Conservation (phyloP, 1,284 basidiomycete genomes). For the Macrocybe sp. region DNA sequence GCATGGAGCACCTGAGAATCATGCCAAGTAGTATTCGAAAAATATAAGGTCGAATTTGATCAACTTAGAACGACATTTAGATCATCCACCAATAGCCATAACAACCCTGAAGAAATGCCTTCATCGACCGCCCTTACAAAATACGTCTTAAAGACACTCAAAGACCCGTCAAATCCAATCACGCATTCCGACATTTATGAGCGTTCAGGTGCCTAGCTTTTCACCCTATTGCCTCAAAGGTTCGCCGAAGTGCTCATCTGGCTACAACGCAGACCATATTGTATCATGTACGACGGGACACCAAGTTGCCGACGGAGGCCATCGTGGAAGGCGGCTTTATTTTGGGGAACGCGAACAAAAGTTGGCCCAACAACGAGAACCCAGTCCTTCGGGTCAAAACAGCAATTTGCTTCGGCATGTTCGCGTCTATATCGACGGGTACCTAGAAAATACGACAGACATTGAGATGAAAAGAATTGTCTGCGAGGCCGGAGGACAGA, state of each 20-base stretch:
- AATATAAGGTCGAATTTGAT: too few relatives aligned
- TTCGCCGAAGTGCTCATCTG: conserved; percentile 2
- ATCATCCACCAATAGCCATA: too few relatives aligned
- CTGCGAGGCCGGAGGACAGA: conserved; percentile 49
- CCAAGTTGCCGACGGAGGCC: conserved; percentile 52
- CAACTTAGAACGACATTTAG: too few relatives aligned
- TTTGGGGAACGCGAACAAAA: conserved; percentile 45
- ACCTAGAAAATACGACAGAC: conserved; percentile 63
- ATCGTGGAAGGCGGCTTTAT: conserved; percentile 24
- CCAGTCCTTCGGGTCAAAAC: conserved; percentile 13
- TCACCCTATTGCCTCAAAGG: background rate
- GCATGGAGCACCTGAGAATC: conserved; percentile 1
- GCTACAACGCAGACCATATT: conserved; percentile 42
- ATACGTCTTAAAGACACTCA: conserved; percentile 51
- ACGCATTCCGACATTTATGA: conserved; percentile 61
- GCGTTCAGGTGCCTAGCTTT: conserved; percentile 43
- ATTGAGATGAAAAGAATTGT: conserved; percentile 67
- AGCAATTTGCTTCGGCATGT: conserved; percentile 33
- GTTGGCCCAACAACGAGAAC: conserved; percentile 40
- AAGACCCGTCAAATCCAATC: conserved; percentile 62
- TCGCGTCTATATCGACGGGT: conserved; percentile 63
- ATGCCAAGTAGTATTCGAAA: background rate
- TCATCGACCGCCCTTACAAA: conserved; percentile 46
- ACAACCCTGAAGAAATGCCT: conserved; percentile 20
- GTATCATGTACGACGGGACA: conserved; percentile 61